phyloP scores from a whole-genome alignment of 164 flowering plant genomes.

The Liriodendron chinense region DNA sequence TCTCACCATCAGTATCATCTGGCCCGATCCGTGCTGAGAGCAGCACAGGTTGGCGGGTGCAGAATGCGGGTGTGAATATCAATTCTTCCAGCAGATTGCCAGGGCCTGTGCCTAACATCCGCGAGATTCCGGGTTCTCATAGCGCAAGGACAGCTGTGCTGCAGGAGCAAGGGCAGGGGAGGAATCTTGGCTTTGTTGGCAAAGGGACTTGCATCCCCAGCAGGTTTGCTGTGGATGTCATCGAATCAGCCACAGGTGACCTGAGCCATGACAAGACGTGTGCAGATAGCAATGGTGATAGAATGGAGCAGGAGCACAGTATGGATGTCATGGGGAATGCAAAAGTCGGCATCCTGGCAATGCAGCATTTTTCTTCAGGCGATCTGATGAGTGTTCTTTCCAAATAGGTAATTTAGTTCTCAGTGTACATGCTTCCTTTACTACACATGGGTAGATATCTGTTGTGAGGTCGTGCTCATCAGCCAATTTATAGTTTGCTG shows the following conservation, averaged over 20 bases:
- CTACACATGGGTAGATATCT: not conserved
- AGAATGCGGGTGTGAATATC: constrained; percentile 25
- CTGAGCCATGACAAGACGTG: constrained; percentile 25
- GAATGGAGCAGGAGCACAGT: constrained; percentile 58
- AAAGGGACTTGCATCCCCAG: constrained; percentile 50
- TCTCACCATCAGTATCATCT: constrained; percentile 42
- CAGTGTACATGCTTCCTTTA: not conserved
- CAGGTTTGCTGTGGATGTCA: constrained; percentile 56
- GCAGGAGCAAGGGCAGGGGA: constrained; percentile 38
- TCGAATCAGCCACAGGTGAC: constrained; percentile 34
- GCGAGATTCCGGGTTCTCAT: constrained; percentile 34
- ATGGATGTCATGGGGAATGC: constrained; percentile 38
- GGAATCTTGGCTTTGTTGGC: constrained; percentile 49
- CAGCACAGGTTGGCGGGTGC: constrained; percentile 32
- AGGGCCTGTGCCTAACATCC: constrained; percentile 27
- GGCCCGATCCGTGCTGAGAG: constrained; percentile 34
- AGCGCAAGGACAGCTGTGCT: constrained; percentile 25
- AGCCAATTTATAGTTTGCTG: not conserved
- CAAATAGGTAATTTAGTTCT: constrained; percentile 44
- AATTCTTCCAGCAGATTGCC: constrained; percentile 27
- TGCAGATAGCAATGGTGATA: constrained; percentile 24
- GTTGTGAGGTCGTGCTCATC: not conserved
- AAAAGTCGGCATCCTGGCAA: constrained; percentile 32
- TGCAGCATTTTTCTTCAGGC: constrained; percentile 38
- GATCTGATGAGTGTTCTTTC: constrained; percentile 69